These are phyloP conservation scores for Fusarium tupiense DNA, from an alignment of 2,329 filamentous ascomycete genomes.

Conservation along the genomic window DNA sequence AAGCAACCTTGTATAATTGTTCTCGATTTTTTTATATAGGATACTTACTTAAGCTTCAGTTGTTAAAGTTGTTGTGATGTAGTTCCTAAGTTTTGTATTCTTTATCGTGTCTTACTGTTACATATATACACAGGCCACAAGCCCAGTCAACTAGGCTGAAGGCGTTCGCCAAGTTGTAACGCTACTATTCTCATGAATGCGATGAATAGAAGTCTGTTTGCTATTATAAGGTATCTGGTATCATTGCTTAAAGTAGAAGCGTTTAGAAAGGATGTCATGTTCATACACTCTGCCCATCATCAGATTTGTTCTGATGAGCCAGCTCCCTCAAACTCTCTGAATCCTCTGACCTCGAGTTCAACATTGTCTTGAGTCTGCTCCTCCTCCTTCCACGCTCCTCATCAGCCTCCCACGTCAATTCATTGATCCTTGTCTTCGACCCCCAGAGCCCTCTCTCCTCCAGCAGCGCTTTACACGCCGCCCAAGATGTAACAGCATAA, in stretches of 20 bases:
- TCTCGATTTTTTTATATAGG: too few relatives aligned
- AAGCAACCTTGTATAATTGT: too few relatives aligned
- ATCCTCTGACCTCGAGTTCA: background rate
- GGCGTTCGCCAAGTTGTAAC: background rate
- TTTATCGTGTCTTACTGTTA: rapidly evolving
- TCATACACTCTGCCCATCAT: background rate
- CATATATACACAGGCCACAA: rapidly evolving
- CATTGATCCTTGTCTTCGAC: background rate
- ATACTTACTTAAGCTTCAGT: too few relatives aligned
- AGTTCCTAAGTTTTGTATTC: background rate
- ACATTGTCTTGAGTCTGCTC: background rate
- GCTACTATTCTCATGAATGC: rapidly evolving
- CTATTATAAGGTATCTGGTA: too few relatives aligned
- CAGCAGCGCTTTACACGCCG: background rate
- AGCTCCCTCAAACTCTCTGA: background rate
- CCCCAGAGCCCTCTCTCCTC: background rate
- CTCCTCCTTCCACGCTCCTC: background rate
- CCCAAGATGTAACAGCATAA: background rate
- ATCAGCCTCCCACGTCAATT: background rate
- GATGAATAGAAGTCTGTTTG: background rate
- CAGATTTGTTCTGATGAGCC: background rate
- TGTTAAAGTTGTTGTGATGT: rapidly evolving
- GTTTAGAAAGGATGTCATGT: rapidly evolving
- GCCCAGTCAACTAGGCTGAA: background rate
- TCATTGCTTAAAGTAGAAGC: background rate